Base-by-base conservation (phyloP, 176 grass and related monocot species). In the Aegilops bicornis region DNA sequence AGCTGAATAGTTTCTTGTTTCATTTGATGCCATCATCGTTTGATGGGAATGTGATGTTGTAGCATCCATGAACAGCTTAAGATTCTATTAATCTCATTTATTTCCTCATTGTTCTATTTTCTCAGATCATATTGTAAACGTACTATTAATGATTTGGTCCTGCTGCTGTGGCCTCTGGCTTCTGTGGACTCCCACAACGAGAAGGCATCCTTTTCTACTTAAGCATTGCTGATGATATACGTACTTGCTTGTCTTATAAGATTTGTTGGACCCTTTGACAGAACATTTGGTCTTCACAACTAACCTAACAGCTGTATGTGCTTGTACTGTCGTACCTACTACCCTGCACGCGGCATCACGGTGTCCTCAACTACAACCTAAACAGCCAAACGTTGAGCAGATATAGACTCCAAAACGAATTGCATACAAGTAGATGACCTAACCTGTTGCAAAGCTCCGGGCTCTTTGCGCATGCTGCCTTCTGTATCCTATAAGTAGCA, bases 41-140 rank as follows among this genome's bases (percentile, higher is more conserved):
- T 79, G 97, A 99, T 83, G 97, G 97, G 67, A 96, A 96, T 84
- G 94, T 99, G 20, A 99, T 96, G 94, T 72, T 99, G n/a, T 96
- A 94, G 97, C 89, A 99, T 40, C 37, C 37, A 40, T 92, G 97
- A 70, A 99, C 97, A 64, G 97, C 92, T 42, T 99, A 94, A 73
- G 77, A 73, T 92, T 85, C 77, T 33, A 64, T 66, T 61, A 60
- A 63, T 88, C 45, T 86, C 22, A 1, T 25, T 71, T 64, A 12
- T 22, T 70, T 83, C 54, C 45, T 86, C 17, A 0, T 25, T 69
- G 5, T 25, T 70, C 60, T 56, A 24, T 45, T 40, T 43, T 27
- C 23, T n/a, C 5, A 47, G 3, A 29, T 20, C 22, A 68, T 76
- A 43, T 20, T 13, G 24, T 39, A 13, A 37, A 54, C 14, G 23